A percentile compares a stretch with the other conserved stretches of the same genome.
Evolutionary conservation across 805 yeast genomes (phyloP).

Genomic region (Saturnispora bothae): DNA sequence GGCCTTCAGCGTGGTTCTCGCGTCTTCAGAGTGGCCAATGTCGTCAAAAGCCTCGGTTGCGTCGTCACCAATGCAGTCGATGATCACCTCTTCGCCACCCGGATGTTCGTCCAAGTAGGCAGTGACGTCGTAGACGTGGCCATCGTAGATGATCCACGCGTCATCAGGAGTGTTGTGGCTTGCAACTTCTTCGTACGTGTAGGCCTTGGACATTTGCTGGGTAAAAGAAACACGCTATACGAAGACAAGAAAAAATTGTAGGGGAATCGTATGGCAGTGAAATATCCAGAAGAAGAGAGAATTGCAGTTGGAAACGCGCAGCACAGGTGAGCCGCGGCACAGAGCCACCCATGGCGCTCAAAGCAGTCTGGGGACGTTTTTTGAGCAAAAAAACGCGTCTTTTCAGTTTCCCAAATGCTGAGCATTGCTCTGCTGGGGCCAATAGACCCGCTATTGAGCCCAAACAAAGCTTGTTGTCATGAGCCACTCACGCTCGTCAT

Average conservation of each 20-base stretch:
- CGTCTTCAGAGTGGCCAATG: constrained; percentile 97
- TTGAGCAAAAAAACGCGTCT: too few relatives aligned
- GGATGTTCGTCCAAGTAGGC: constrained; percentile 73
- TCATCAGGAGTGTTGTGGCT: constrained; percentile 67
- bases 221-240: neutral
- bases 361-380: too few relatives aligned
- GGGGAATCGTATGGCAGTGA: neutral
- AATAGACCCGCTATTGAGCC: too few relatives aligned
- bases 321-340: too few relatives aligned
- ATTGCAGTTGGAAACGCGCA: too few relatives aligned
- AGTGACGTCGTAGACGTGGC: constrained; percentile 69
- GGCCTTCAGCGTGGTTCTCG: constrained; percentile 62
- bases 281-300: too few relatives aligned
- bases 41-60: constrained; percentile 69
- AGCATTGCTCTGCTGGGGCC: too few relatives aligned
- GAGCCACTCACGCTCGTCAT: too few relatives aligned
- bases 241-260: neutral
- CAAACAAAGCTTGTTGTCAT: too few relatives aligned
- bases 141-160: constrained; percentile 77
- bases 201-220: constrained; percentile 37
- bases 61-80: constrained; percentile 71
- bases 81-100: constrained; percentile 56
- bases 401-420: too few relatives aligned
- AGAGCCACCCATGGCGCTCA: too few relatives aligned
- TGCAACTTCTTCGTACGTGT: constrained; percentile 57